These are phyloP conservation scores for Wickerhamomyces ciferrii DNA, from an alignment of 805 yeast genomes.

Conservation along the genomic window DNA sequence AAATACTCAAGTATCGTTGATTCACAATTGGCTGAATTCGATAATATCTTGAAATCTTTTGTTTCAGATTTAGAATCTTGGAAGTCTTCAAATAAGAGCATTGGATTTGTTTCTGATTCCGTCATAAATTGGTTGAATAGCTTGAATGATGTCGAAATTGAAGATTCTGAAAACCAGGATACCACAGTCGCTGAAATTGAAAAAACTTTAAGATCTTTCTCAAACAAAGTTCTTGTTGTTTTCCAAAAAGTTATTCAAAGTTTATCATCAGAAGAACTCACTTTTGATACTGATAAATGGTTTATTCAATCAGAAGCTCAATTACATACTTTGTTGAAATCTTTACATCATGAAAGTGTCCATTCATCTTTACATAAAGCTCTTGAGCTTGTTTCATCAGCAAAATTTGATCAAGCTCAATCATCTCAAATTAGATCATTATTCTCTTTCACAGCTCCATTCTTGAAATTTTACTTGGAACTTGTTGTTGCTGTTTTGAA, in stretches of 20 bases:
- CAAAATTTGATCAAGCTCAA: conserved; percentile 32
- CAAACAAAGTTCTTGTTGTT: conserved; percentile 57
- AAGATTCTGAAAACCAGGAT: background rate
- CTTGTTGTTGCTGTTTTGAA: conserved; percentile 39
- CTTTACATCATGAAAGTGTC: conserved; percentile 36
- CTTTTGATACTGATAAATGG: conserved; percentile 67
- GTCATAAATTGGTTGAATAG: background rate
- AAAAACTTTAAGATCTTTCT: conserved; percentile 39
- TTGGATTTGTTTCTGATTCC: background rate
- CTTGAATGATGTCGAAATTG: background rate
- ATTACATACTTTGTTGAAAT: conserved; percentile 34
- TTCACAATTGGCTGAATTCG: background rate
- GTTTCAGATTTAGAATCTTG: background rate
- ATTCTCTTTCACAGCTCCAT: conserved; percentile 53
- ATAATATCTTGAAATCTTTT: background rate
- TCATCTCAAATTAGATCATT: conserved; percentile 41
- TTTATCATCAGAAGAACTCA: conserved; percentile 17
- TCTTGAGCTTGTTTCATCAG: conserved; percentile 26
- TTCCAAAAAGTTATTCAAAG: conserved; percentile 47
- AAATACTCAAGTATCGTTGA: conserved; percentile 11
- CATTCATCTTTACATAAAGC: conserved; percentile 28
- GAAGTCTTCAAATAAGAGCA: background rate
- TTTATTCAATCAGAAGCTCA: conserved; percentile 43
- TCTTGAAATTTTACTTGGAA: conserved; percentile 52
- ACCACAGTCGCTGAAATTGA: conserved; percentile 36